Base-by-base conservation (phyloP, 1,139 yeast species). In the Candida gigantensis region DNA sequence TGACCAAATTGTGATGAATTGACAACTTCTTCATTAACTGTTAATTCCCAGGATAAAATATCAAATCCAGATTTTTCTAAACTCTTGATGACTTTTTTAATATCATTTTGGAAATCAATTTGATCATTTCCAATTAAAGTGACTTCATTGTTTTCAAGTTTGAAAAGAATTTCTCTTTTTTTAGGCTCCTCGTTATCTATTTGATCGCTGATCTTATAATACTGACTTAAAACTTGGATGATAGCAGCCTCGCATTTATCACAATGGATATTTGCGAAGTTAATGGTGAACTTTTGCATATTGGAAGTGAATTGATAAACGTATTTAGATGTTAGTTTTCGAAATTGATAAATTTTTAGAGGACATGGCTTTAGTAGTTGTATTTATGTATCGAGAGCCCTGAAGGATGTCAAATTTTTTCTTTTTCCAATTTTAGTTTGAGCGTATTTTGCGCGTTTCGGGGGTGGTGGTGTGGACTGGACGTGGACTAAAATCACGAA, bases 251-350 rank as follows among this genome's bases (percentile, higher is more conserved):
- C 76, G 50, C 83, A 78, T 29, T 70, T 71, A 8, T 57, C 60
- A 49, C 84, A 79, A 49, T 79, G 84, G 19, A 78, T 60, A 43
- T 78, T 77, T 10, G 62, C 57, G 17, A 76, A 51, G 15, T 51
- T 45, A 5, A 69, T 35, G 11, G 44, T 49, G 28, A 69, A 49
- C 15, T 48, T 53, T 29, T 62, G 59, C 68, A 64, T 61, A 24
- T 11, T 30, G 15, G n/a, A n/a, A n/a, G n/a, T n/a, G n/a, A n/a
- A n/a, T n/a, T n/a, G n/a, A n/a, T n/a, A n/a, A n/a, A n/a, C n/a
- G n/a, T n/a, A n/a, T n/a, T n/a, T n/a, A n/a, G n/a, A n/a, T n/a
- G n/a, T n/a, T n/a, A n/a, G n/a, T n/a, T n/a, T n/a, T n/a, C n/a
- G n/a, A n/a, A n/a, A n/a, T n/a, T n/a, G n/a, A n/a, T n/a, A n/a